Conservation (phyloP, 495 filamentous ascomycete genomes). For the Mytilinidion resinicola region DNA sequence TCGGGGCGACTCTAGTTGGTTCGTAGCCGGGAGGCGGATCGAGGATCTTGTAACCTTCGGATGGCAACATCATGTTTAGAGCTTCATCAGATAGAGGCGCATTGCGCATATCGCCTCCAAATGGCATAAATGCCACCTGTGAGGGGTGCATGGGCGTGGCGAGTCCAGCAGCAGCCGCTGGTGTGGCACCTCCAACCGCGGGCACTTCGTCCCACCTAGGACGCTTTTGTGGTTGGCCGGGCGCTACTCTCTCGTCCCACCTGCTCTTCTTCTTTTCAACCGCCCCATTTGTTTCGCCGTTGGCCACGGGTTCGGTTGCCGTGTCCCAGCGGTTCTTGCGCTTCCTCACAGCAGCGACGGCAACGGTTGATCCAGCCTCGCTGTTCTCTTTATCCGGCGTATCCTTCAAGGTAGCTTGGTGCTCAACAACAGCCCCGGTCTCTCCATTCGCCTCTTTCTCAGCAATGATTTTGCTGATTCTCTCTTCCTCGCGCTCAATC, state of each 20-base stretch:
- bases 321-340: slow-evolving; percentile 95
- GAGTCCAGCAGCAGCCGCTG: slow-evolving; percentile 71
- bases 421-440: slow-evolving; percentile 32
- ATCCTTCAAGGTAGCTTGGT: slow-evolving; percentile 26
- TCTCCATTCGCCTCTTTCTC: slow-evolving; percentile 63
- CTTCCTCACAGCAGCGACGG: slow-evolving; percentile 60
- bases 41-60: slow-evolving; percentile 88
- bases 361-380: slow-evolving; percentile 61
- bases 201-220: slow-evolving; percentile 91
- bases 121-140: slow-evolving; percentile 53
- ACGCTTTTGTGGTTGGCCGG: slow-evolving; percentile 37
- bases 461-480: slow-evolving; percentile 72
- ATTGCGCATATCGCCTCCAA: slow-evolving; percentile 77
- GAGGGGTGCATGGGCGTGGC: slow-evolving; percentile 84
- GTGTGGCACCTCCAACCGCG: slow-evolving; percentile 60
- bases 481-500: slow-evolving; percentile 88
- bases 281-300: slow-evolving; percentile 42
- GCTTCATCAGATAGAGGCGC: slow-evolving; percentile 86
- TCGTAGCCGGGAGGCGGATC: slow-evolving; percentile 91
- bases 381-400: slow-evolving; percentile 58
- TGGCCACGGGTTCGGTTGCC: slow-evolving; percentile 42
- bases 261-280: slow-evolving; percentile 61
- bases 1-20: slow-evolving; percentile 68
- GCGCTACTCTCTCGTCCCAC: slow-evolving; percentile 75
- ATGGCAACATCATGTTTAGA: slow-evolving; percentile 83